Conservation (phyloP, 148 eudicot genomes). For the Fagopyrum esculentum region DNA sequence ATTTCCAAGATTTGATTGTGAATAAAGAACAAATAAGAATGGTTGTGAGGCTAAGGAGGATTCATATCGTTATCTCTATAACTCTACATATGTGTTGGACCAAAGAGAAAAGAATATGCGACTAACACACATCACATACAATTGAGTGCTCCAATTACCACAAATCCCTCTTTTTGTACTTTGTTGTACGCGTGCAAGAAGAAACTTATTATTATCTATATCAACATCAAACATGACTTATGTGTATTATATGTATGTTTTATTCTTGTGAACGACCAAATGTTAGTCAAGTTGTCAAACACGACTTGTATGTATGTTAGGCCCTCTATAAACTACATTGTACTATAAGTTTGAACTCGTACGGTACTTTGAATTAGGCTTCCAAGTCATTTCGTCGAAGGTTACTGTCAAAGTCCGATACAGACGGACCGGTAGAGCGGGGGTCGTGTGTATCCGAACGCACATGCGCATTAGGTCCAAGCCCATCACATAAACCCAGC, state of each 20-base stretch:
- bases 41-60: background rate
- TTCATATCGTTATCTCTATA: background rate
- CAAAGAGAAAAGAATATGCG: background rate
- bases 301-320: no score
- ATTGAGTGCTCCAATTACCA: background rate
- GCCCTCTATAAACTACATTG: no score
- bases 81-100: background rate
- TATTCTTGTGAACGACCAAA: no score
- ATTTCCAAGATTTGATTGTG: background rate
- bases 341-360: no score
- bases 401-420: no score
- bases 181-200: slow-evolving; percentile 3
- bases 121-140: background rate
- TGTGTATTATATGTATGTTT: background rate
- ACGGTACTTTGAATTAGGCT: no score
- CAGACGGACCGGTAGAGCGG: no score
- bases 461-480: no score
- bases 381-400: no score
- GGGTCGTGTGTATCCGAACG: no score
- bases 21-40: background rate
- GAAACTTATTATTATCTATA: background rate
- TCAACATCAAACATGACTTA: background rate
- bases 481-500: no score
- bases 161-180: background rate
- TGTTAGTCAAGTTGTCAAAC: no score